Base-by-base conservation (phyloP, 371 early-diverging fungal genomes). In the Zancudomyces culisetae region DNA sequence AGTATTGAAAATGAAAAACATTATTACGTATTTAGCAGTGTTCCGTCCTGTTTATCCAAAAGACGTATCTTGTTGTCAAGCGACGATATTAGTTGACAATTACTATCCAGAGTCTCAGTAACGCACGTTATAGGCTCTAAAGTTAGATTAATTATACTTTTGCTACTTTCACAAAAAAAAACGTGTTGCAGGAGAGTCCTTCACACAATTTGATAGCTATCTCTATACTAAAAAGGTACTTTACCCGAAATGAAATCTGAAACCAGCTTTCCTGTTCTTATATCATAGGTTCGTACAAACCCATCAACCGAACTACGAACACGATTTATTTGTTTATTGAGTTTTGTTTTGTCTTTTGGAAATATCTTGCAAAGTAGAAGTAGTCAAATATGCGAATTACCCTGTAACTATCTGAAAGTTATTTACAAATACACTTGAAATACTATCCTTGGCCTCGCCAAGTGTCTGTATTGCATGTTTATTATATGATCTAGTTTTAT, bases 31-130 rank as follows among this genome's bases (percentile, higher is more conserved):
- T 80, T 83, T 47, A 92, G 61, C 48, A 87, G 54, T 26, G 75
- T 71, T 0, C 93, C 93, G 49, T 78, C 81, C n/a, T 75, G 74
- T 45, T 78, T 79, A 63, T 92, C 90, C 70, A 92, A 77, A 23
- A 92, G 61, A n/a, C 90, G 70, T 22, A 88, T 61, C 4, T 76
- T 78, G 45, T 60, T 60, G 60, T 90, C 90, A 55, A 87, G 49
- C 0, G 80, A 62, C 42, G 77, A 75, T 2, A 77, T 80, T 20
- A 92, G 64, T 2, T 88, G 58, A 62, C 90, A 90, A 56, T 87
- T 81, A 26, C 73, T 68, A 59, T 92, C 93, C 22, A 18, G 18
- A 49, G 49, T 41, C 19, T 49, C 41, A 26, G 41, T 22, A 49
- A 49, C 49, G 21, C 26, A 28, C 10, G 22, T 49, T 10, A 49